Evolutionary conservation across 169 alveolate genomes (phyloP), one percentile per base, ranked within the genome.

Genomic region (Plasmodium billcollinsi): DNA sequence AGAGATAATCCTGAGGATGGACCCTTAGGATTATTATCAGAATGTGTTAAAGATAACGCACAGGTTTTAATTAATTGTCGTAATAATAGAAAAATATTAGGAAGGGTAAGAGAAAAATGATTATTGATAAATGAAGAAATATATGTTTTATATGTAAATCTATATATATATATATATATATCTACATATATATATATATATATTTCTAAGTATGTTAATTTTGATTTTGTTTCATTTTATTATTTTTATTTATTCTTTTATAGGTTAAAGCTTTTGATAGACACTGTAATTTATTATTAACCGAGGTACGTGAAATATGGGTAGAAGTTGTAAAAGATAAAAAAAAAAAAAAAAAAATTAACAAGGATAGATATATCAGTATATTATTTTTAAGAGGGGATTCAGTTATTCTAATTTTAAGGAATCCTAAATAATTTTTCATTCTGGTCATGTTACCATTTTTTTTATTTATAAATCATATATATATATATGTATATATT

Each of bases 251-350:
- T 24, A 3, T 49, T 0, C 11, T 39, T 39, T 39, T 39, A 39
- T 83, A 95, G 97, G 97, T 95, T 7, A 97, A 97, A 89, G 99
- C 99, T 2, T 98, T 98, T 88, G 99, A 98, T 73, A 93, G 99
- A 50, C 99, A 98, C 90, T 97, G 98, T 96, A 98, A 98, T 91
- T 94, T 98, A 97, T 97, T 98, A 43, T 95, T 98, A 73, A 98
- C 99, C 61, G 99, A 97, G 73, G 99, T 97, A 9, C 90, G 99
- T 24, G 99, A 98, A 95, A 97, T 98, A 97, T 98, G 99, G 99
- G 96, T 98, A 9, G 99, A 98, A 62, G 88, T 96, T 2, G 96
- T 92, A 18, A 96, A 96, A 58, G 96, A 97, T 52, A 96, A 97
- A 69, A 98, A 98, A 15, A 96, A 97, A 70, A 95, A 98, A 56